Base-by-base conservation (phyloP, 371 early-diverging fungal genomes). In the Rhizopus delemar region DNA sequence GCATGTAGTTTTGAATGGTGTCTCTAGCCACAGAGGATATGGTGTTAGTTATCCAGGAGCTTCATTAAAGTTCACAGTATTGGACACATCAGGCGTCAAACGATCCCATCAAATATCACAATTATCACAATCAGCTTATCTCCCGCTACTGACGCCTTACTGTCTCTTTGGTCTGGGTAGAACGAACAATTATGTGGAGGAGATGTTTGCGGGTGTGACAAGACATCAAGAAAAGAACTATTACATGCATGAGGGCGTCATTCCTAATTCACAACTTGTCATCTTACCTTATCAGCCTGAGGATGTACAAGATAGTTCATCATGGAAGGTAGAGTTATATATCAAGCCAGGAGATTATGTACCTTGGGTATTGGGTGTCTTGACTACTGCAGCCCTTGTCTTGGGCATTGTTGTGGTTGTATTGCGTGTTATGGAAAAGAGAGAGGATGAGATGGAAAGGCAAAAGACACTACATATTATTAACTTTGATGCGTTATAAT, bases 101-200 rank as follows among this genome's bases (percentile, higher is more conserved):
- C 84, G 91, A 41, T 90, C 89, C 0, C 87, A 86, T 31, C 90
- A 90, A 83, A 86, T 90, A 5, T 83, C 89, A 0, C 97, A 95
- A 69, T 70, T 90, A 33, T 81, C 93, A 2, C 93, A 93, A 60
- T 80, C 92, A 3, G 81, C 86, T 7, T 94, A 94, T 71, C 63
- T 85, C 38, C 64, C 89, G 1, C 69, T 94, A 8, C 82, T 84
- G n/a, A 84, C 91, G n/a, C 95, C 96, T 0, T 93, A 93, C 43
- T 83, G 84, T 22, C 74, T 93, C 4, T 86, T 94, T 63, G 97
- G 97, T 5, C 81, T 97, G 4, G 96, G 96, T 0, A 74, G 97
- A 59, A 97, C 95, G 3, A 97, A 95, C 72, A 95, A 95, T 60
- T 95, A 97, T 73, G 89, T 97, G 3, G 94, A 95, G 61, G 88